Evolutionary conservation across 129 eudicot genomes (phyloP).

Genomic region (sunflower (Helianthus annuus)): DNA sequence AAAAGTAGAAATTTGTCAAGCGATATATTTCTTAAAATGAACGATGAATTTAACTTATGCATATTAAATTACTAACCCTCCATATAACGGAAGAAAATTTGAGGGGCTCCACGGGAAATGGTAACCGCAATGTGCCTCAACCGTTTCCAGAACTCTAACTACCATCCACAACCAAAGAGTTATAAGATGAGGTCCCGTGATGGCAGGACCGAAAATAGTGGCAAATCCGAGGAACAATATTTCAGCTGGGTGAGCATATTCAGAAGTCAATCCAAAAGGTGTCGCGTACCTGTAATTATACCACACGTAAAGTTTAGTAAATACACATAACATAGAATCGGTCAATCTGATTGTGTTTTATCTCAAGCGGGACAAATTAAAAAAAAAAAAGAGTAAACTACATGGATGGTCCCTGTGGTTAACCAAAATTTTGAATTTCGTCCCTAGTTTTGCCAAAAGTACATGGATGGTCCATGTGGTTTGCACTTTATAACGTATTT

Average conservation of each 20-base stretch:
- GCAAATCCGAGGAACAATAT: conserved; percentile 96
- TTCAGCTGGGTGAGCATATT: conserved; percentile 99
- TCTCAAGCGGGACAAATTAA: neutral
- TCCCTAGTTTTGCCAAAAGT: too few species aligned
- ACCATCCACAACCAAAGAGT: conserved; percentile 99
- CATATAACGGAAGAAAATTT: conserved; percentile 89
- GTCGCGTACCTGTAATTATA: conserved; percentile 75
- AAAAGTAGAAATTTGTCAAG: neutral
- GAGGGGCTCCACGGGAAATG: conserved; percentile 99
- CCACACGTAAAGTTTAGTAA: conserved; percentile 6
- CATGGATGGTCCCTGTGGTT: too few species aligned
- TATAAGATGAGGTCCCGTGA: conserved; percentile 95
- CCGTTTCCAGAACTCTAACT: conserved; percentile 92
- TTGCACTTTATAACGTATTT: too few species aligned
- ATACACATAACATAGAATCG: neutral
- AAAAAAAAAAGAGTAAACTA: neutral
- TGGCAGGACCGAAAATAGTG: conserved; percentile 92
- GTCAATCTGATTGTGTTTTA: neutral
- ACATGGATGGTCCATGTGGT: too few species aligned
- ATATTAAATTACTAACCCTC: conserved; percentile 64
- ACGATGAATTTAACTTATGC: neutral
- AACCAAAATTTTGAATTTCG: neutral
- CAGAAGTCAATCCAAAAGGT: conserved; percentile 98
- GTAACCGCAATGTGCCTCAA: conserved; percentile 98
- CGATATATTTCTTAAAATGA: neutral